These are phyloP conservation scores for Calonectria montana DNA, from an alignment of 2,329 filamentous ascomycete genomes.

Conservation along the genomic window DNA sequence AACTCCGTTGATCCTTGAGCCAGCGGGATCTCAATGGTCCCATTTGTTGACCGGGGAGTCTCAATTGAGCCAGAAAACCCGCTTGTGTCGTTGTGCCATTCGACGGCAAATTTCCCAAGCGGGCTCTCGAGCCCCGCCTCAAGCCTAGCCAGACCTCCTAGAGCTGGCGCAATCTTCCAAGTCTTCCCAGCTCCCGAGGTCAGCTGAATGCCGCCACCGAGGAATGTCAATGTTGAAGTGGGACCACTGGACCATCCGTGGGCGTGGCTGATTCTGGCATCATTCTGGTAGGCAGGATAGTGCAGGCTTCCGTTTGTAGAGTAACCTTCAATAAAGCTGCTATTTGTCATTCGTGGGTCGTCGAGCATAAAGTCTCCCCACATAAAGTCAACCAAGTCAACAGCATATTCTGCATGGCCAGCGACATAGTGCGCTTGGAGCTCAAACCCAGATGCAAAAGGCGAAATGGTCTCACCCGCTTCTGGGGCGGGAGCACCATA, in stretches of 20 bases:
- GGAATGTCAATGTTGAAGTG: not conserved
- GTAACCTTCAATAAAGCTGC: not conserved
- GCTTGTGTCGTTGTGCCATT: not conserved
- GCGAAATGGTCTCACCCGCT: not conserved
- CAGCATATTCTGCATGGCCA: not conserved
- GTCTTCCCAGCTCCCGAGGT: not conserved
- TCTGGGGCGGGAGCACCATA: not conserved
- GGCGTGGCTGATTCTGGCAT: not conserved
- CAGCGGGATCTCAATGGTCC: not conserved
- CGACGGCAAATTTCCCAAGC: not conserved
- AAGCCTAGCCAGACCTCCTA: not conserved
- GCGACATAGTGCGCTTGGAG: not conserved
- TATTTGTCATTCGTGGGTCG: not conserved
- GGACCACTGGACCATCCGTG: not conserved
- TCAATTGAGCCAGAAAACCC: not conserved
- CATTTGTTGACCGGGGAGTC: not conserved
- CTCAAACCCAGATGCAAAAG: not conserved
- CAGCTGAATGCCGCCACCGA: not conserved
- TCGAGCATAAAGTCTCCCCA: not conserved
- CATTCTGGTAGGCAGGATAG: not conserved
- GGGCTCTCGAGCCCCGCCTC: not conserved
- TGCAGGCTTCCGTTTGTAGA: not conserved
- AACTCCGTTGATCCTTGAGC: not conserved
- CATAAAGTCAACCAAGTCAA: not conserved
- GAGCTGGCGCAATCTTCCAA: not conserved